Evolutionary conservation across 106 monocot species (phyloP), one percentile per base, ranked within the genome.

Genomic region (Dioscorea zingiberensis): DNA sequence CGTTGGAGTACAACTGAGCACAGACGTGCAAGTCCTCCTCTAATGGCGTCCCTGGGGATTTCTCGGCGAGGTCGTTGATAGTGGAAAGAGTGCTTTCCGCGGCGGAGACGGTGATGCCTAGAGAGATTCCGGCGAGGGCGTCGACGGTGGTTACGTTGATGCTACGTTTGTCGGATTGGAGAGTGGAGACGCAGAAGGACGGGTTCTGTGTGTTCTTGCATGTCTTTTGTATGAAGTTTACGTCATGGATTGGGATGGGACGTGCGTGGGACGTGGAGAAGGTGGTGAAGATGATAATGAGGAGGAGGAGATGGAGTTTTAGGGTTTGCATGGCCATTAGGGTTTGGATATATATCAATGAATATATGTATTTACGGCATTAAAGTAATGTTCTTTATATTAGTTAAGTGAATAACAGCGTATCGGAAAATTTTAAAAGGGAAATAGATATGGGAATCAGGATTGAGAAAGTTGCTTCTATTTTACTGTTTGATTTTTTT

Each of bases 61-160:
- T 24, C 11, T 64, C 64, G 3, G 21, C 25, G 23, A 47, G 7
- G 64, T 22, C 25, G 11, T 23, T 47, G 46, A 64, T 46, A 4
- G 4, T 21, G 21, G 64, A 1, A 9, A 47, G 47, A 7, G 64
- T 46, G 21, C 16, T 45, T 17, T 19, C n/a, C 19, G 47, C 44
- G 19, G n/a, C 64, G 22, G 64, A 6, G 19, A 47, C 15, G 22
- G 64, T 47, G 64, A 64, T 19, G 47, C 46, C 64, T 21, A 64
- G 8, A 45, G 45, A 45, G 23, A 64, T 47, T 0, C 22, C 46
- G 0, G 64, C 15, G 45, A 64, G 64, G 11, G 11, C 45, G 3
- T 18, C 46, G 19, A 64, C 64, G 8, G 22, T 64, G 23, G 64
- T 46, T 21, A 22, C 23, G 45, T 64, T 64, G 44, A 64, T 21